Base-by-base conservation (phyloP, 805 yeast species). In the Blastobotrys attinorum region DNA sequence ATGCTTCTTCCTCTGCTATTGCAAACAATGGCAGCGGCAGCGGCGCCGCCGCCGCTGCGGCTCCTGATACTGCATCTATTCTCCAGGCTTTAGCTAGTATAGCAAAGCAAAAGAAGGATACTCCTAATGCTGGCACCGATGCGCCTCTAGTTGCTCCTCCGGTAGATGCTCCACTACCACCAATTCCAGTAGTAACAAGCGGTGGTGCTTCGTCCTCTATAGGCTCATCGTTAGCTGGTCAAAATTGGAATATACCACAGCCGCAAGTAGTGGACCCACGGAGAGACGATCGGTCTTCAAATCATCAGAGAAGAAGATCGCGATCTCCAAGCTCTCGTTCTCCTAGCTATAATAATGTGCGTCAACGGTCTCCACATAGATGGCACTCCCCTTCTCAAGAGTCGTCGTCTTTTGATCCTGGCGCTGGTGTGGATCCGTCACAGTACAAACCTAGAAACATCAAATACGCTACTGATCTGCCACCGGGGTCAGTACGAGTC, bases 401-500 rank as follows among this genome's bases (percentile, higher is more conserved):
- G 36, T 11, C 7, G 15, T 16, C 10, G 10, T 10, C 10, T 8
- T 31, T 10, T 7, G 33, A 31, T 15, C 33, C 33, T 17, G 8
- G 4, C 33, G 33, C 33, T 8, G 18, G 21, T 10, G 21, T 18
- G 37, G 29, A 25, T 11, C 29, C 29, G 11, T 25, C 29, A 18
- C 42, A 36, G 31, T 15, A 35, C 35, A 16, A 27, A 29, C 36
- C 25, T 29, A 15, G 31, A 56, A 77, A 76, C 45, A 81, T 87
- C 36, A 73, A 80, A 8, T 72, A 71, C 57, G 97, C 89, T 62
- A 73, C 75, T 32, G 64, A 75, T 10, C 65, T 88, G 45, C 92
- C 95, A 1, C 77, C 79, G 38, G 95, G 88, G 35, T 73, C 82
- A 34, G 75, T 90, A 54, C 83, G 82, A 59, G 96, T 90, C 2